phyloP scores from a whole-genome alignment of 257 asterid genomes.

The Anisodus tanguticus region DNA sequence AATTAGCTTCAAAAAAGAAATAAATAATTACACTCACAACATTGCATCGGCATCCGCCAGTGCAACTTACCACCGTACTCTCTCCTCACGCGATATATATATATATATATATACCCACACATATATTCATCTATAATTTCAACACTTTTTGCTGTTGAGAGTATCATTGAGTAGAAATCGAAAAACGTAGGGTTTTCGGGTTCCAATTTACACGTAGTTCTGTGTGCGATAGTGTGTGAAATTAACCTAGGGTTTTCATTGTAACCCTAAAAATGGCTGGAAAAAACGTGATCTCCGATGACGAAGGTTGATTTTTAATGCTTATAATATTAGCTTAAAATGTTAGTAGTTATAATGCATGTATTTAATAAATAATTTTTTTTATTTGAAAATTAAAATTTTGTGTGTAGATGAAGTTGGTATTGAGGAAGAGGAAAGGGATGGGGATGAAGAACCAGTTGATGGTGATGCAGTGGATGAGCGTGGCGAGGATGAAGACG shows the following conservation, averaged over 20 bases:
- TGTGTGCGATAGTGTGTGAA: conserved; percentile 1
- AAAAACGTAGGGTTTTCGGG: neutral
- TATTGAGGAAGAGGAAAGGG: conserved; percentile 75
- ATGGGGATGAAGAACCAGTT: conserved; percentile 64
- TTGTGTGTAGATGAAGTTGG: conserved; percentile 61
- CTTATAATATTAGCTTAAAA: neutral
- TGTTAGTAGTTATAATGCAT: neutral
- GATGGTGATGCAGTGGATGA: conserved; percentile 57
- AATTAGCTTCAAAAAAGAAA: neutral
- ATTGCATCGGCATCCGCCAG: neutral
- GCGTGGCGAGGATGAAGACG: conserved; percentile 64
- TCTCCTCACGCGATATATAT: neutral
- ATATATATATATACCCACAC: too few relatives aligned
- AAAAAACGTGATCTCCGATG: conserved; percentile 72
- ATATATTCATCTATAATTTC: neutral
- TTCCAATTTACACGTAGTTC: neutral
- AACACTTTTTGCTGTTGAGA: neutral
- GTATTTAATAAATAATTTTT: neutral
- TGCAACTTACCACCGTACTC: neutral
- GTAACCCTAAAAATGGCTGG: conserved; percentile 60
- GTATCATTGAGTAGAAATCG: neutral
- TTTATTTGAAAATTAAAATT: too few relatives aligned
- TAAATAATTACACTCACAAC: neutral
- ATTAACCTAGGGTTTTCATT: conserved; percentile 43
- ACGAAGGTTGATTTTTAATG: conserved; percentile 58